phyloP scores from a whole-genome alignment of 2,329 filamentous ascomycete genomes.

The Zasmidium angulare region DNA sequence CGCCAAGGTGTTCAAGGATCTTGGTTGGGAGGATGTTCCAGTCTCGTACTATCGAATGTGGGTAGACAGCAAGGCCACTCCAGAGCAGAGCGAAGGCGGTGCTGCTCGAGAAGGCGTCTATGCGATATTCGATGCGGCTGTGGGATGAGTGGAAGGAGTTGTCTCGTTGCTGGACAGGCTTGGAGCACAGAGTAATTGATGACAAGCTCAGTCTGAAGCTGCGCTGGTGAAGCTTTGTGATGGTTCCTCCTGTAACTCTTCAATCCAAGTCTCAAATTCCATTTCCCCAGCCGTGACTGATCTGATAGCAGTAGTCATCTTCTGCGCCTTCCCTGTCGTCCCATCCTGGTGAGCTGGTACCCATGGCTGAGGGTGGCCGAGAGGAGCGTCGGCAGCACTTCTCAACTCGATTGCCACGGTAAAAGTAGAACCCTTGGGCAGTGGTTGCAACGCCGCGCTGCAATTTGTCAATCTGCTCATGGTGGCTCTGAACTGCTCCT shows the following conservation, averaged over 20 bases:
- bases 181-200: not conserved
- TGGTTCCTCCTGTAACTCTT: constrained; percentile 47
- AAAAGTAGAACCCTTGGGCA: constrained; percentile 69
- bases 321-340: constrained; percentile 31
- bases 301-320: constrained; percentile 60
- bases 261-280: constrained; percentile 68
- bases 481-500: constrained; percentile 70
- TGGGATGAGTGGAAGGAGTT: not conserved
- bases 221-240: not conserved
- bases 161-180: not conserved
- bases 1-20: constrained; percentile 33
- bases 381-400: constrained; percentile 53
- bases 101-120: constrained; percentile 33
- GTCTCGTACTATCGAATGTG: constrained; percentile 42
- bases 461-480: constrained; percentile 63
- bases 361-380: constrained; percentile 57
- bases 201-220: not conserved
- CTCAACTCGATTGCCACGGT: constrained; percentile 73
- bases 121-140: constrained; percentile 38
- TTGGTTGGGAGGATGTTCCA: constrained; percentile 34
- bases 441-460: constrained; percentile 54
- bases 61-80: constrained; percentile 33
- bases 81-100: constrained; percentile 34
- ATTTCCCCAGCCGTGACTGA: constrained; percentile 65
- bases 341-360: constrained; percentile 56